Base-by-base conservation (phyloP, 2,329 filamentous ascomycete species). In the Capronia epimyces region DNA sequence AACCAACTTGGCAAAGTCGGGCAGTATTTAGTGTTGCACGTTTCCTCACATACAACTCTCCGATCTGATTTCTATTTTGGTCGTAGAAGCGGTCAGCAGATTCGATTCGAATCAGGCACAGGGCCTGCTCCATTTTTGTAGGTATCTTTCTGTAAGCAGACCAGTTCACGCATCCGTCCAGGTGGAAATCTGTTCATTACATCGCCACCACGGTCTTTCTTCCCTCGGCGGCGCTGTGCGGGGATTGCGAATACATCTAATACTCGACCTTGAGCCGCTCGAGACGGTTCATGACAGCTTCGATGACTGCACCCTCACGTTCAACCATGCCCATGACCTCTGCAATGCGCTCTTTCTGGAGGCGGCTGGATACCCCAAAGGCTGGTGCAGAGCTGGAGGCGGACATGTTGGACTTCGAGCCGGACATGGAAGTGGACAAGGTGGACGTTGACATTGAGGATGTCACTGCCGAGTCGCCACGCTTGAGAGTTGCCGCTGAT, bases 261-360 rank as follows among this genome's bases (percentile, higher is more conserved):
- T 57, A 57, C 55, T 55, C 57, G 22, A 54, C 42, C 24, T 52
- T 56, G 40, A 62, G 32, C 21, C 52, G 40, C 36, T 60, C 52
- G 20, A 62, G 43, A 31, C 60, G 44, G 22, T 56, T 53, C 50
- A 59, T 56, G 10, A 53, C 58, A 12, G 56, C 58, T 3, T 62
- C 58, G 29, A 62, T 62, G 20, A 62, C 53, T 3, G 60, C 60
- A 12, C 47, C 50, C 70, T 76, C 73, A 66, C 73, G 65, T 52
- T 75, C 73, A 41, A 76, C 70, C 71, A 76, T 71, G 34, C 63
- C 66, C 71, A 74, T 74, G 4, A 73, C 73, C 60, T 76, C 71
- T 1, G 66, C 65, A 42, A 75, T 64, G 62, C 69, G 72, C 29
- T 71, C 69, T 31, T 69, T 69, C 53, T 75, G 72, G 21, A 75